A percentile compares a stretch with the other conserved stretches of the same genome.
phyloP scores from a whole-genome alignment of 129 eudicot genomes.

The Kitagawia praeruptora region DNA sequence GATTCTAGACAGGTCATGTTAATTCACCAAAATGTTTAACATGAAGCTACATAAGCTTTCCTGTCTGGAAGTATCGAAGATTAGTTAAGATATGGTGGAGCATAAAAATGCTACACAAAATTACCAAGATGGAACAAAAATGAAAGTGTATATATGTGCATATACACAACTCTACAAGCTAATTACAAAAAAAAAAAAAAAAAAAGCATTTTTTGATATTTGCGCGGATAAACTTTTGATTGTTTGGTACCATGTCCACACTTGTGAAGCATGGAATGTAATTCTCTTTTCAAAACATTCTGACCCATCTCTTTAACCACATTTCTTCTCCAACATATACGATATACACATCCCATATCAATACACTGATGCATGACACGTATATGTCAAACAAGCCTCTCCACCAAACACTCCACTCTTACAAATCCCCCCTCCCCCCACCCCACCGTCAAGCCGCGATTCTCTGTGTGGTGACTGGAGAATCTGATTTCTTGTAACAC shows the following conservation, averaged over 20 bases:
- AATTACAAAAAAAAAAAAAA: slow-evolving; percentile 17
- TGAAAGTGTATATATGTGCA: slow-evolving; percentile 15
- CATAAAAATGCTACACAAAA: not conserved
- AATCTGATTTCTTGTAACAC: not conserved
- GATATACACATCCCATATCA: slow-evolving; percentile 6
- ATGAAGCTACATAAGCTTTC: not conserved
- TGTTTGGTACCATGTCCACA: not conserved
- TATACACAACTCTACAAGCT: slow-evolving; percentile 16
- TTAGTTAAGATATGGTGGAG: not conserved
- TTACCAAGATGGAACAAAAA: not conserved
- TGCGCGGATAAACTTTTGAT: not conserved
- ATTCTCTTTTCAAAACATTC: slow-evolving; percentile 9
- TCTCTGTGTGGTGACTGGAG: not conserved
- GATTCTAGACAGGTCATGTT: not conserved
- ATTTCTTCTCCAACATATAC: slow-evolving; percentile 9
- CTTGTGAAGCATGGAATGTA: not conserved
- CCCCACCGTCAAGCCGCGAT: not conserved
- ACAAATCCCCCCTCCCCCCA: too few species aligned
- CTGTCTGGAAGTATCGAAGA: not conserved
- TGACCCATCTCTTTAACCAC: not conserved
- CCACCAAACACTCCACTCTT: not conserved
- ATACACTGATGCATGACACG: not conserved
- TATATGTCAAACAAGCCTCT: not conserved
- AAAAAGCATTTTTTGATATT: slow-evolving; percentile 3
- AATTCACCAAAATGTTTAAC: not conserved